A percentile compares a stretch with the other conserved stretches of the same genome.
Evolutionary conservation across 2,329 filamentous ascomycete species (phyloP).

Genomic region (Aschersonia sp.): DNA sequence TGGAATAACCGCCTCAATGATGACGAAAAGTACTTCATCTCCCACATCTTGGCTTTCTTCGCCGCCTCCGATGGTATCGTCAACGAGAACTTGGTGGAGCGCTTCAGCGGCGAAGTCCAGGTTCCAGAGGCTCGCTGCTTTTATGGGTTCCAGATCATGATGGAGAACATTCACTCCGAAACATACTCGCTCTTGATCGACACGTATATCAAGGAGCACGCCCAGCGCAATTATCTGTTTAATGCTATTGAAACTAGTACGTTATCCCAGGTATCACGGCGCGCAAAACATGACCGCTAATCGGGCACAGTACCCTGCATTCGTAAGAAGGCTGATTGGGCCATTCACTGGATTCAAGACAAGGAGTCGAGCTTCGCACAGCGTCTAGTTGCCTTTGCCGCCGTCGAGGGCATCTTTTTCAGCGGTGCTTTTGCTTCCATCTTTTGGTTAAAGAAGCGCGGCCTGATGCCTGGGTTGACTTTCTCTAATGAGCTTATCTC

Average conservation of each 20-base stretch:
- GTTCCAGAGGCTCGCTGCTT: slow-evolving; percentile 97
- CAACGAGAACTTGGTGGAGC: slow-evolving; percentile 97
- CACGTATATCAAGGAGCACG: slow-evolving; percentile 96
- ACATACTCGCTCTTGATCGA: slow-evolving; percentile 98
- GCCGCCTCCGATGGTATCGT: slow-evolving; percentile 97
- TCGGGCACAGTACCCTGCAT: slow-evolving; percentile 67
- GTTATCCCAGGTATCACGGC: slow-evolving; percentile 13
- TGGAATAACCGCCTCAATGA: slow-evolving; percentile 97
- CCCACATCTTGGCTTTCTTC: slow-evolving; percentile 97
- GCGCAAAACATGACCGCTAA: slow-evolving; percentile 3
- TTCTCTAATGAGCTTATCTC: slow-evolving; percentile 99
- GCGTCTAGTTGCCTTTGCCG: slow-evolving; percentile 90
- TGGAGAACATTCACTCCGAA: slow-evolving; percentile 99
- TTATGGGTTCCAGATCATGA: slow-evolving; percentile 99
- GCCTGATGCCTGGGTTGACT: slow-evolving; percentile 93
- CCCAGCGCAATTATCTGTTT: slow-evolving; percentile 87
- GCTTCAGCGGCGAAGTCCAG: slow-evolving; percentile 94
- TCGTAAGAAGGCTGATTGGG: slow-evolving; percentile 97
- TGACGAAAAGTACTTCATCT: slow-evolving; percentile 96
- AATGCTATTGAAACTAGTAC: slow-evolving; percentile 96
- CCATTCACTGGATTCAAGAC: slow-evolving; percentile 86
- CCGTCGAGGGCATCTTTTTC: slow-evolving; percentile 99
- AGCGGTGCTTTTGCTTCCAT: slow-evolving; percentile 96
- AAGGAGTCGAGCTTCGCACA: slow-evolving; percentile 88
- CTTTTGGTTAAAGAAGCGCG: slow-evolving; percentile 99